These are phyloP conservation scores for Coleophoma eucalyptorum DNA, from an alignment of 2,329 filamentous ascomycete species.

Conservation along the genomic window DNA sequence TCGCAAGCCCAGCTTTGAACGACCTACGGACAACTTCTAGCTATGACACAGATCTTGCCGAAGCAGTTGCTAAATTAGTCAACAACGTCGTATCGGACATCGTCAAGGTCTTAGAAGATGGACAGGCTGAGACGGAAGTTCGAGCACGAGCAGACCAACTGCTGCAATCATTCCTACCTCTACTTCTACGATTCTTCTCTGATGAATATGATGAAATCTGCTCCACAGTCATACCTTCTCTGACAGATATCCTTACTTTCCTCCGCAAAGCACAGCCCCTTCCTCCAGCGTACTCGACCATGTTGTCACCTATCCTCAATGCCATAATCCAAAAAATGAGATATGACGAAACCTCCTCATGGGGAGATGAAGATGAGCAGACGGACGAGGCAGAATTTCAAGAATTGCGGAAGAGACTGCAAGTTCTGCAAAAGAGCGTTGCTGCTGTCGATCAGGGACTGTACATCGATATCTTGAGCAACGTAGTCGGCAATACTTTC, in stretches of 20 bases:
- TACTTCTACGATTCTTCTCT: constrained; percentile 89
- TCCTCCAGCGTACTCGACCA: constrained; percentile 71
- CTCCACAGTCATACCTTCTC: constrained; percentile 87
- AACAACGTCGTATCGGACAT: constrained; percentile 87
- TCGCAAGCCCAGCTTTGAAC: constrained; percentile 75
- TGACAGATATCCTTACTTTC: constrained; percentile 89
- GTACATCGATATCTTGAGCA: constrained; percentile 85
- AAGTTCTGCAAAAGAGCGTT: constrained; percentile 88
- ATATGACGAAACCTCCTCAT: constrained; percentile 90
- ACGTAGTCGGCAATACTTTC: constrained; percentile 84
- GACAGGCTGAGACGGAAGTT: constrained; percentile 55
- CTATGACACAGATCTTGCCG: constrained; percentile 94
- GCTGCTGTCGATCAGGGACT: constrained; percentile 83
- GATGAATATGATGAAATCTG: constrained; percentile 99
- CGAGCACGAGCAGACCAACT: constrained; percentile 76
- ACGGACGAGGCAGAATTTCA: constrained; percentile 98
- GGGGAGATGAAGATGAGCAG: constrained; percentile 91
- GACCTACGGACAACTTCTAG: constrained; percentile 76
- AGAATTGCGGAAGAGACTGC: constrained; percentile 84
- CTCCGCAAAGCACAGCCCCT: constrained; percentile 76
- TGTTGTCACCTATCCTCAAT: constrained; percentile 84
- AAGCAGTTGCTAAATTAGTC: constrained; percentile 91
- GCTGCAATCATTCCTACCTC: constrained; percentile 78
- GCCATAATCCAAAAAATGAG: constrained; percentile 95
- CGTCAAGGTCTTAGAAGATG: constrained; percentile 77